Evolutionary conservation across 768 basidiomycete genomes (phyloP), one percentile per base, ranked within the genome.

Genomic region (Rhodotorula diobovata): DNA sequence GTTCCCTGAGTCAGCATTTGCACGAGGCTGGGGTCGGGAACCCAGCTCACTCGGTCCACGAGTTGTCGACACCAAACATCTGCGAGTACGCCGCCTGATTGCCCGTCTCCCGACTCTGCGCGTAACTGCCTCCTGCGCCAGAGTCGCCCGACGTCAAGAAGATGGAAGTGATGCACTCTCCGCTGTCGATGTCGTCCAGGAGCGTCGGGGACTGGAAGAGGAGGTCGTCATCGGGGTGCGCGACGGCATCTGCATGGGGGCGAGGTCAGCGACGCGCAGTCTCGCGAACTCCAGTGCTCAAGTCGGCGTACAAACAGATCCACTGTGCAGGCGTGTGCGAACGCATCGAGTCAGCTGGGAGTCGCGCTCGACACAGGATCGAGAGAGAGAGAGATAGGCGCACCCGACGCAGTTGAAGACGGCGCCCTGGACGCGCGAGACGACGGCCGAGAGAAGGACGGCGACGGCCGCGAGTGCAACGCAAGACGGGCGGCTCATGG

Each of bases 221-320:
- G 28, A 76, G 66, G 45, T 76, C 74, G 56, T 76, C 74, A 41
- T 76, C 71, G 11, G 64, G 53, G 61, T 73, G 72, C 6, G 68
- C 68, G 28, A 63, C 56, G 15, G 66, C 63, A 28, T 58, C 39
- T 58, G 37, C 57, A 6, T 21, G 28, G 10, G 23, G 37, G 9
- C 23, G 6, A 58, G 57, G 11, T 10, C 5, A n/a, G 37, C 14
- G 23, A 57, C 35, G 14, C 3, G 20, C 9, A 14, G 35, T 37
- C 34, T 10, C 12, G 57, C 10, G 25, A 43, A 18, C 14, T 43
- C 8, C 2, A 12, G 8, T n/a, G n/a, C 8, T 7, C 41, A 8
- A 16, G 37, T 3, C 9, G 34, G 25, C 34, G 55, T 8, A 56
- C 55, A 55, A 39, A 39, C 25, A 7, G 39, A 41, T 0, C 37